Evolutionary conservation across 352 stramenopile species (phyloP), one percentile per base, ranked within the genome.

Genomic region (Phytophthora europaea): DNA sequence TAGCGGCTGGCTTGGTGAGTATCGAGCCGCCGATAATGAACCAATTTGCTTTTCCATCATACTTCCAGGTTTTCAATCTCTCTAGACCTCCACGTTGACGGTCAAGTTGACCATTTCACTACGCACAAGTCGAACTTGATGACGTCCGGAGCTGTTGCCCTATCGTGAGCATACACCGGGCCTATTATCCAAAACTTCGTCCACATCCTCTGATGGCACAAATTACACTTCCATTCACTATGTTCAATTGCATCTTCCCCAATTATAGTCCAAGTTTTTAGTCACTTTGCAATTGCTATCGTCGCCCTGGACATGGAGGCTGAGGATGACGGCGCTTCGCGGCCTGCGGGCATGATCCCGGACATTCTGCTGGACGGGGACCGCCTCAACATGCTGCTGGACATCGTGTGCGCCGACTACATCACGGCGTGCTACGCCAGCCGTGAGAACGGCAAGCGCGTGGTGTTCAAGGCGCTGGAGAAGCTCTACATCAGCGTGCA

Each of bases 401-500:
- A 96, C 67, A 84, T 95, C 45, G 88, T 94, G 67, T 95, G 87
- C 70, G 87, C 84, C 22, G 88, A 96, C 82, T 96, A 93, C 78
- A 87, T 96, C 69, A 96, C 88, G 15, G 89, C 89, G 23, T 91
- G 88, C 62, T 94, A 95, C 71, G 89, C 89, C 22, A 95, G 88
- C 72, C 88, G 84, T 47, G 88, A 96, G 78, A 96, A 94, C 67
- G 89, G 82, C 66, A 92, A 92, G 73, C 82, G 84, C 28, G 89
- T 95, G 45, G 72, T 96, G 52, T 63, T 89, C 50, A 89, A 93
- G 68, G 88, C 89, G 61, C 78, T 96, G 15, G 77, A 92, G 64
- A 96, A 96, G 75, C 85, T 96, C 61, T 90, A 82, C 26, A 78
- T 94, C 51, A 93, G 85, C 47, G 86, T 96, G 13, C 78, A 93